Percentiles rank a stretch among this genome's conserved stretches.
Evolutionary conservation across 2,329 filamentous ascomycete species (phyloP).

Genomic region (Waltergamsia citrina): DNA sequence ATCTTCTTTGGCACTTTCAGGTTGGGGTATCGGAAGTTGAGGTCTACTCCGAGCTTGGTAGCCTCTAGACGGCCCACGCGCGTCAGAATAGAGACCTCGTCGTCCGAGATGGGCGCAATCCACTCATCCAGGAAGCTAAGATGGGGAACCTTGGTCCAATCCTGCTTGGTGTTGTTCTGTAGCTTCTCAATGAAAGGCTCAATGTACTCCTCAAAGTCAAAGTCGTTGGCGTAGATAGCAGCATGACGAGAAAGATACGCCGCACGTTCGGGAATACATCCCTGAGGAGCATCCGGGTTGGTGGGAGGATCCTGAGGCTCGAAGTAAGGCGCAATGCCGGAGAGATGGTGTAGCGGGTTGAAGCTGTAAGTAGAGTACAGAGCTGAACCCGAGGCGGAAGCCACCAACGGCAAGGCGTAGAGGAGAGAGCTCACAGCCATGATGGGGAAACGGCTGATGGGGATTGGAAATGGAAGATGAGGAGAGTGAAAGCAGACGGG

Average conservation of each 20-base stretch:
- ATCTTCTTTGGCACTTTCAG: slow-evolving; percentile 43
- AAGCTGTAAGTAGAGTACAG: slow-evolving; percentile 39
- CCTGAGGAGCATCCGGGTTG: slow-evolving; percentile 32
- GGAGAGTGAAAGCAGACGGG: no score
- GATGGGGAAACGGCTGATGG: no score
- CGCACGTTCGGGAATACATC: slow-evolving; percentile 39
- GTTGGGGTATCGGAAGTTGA: slow-evolving; percentile 48
- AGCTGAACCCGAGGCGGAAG: slow-evolving; percentile 9
- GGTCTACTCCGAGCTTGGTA: slow-evolving; percentile 45
- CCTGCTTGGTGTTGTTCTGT: slow-evolving; percentile 40
- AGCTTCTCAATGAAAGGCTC: slow-evolving; percentile 49
- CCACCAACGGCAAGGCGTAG: slow-evolving; percentile 5
- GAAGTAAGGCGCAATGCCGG: slow-evolving; percentile 48
- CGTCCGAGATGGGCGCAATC: slow-evolving; percentile 45
- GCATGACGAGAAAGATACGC: slow-evolving; percentile 50
- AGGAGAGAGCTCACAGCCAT: slow-evolving; percentile 2
- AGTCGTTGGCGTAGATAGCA: slow-evolving; percentile 51
- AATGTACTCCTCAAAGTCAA: slow-evolving; percentile 47
- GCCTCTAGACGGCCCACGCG: slow-evolving; percentile 52
- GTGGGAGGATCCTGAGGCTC: slow-evolving; percentile 39
- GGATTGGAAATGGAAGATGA: no score
- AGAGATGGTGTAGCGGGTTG: slow-evolving; percentile 43
- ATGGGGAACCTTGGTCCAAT: slow-evolving; percentile 46
- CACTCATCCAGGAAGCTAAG: slow-evolving; percentile 48
- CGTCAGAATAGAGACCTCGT: slow-evolving; percentile 50